Evolutionary conservation across 352 stramenopile genomes (phyloP), one percentile per base, ranked within the genome.

Genomic region (Globisporangium megalacanthum): DNA sequence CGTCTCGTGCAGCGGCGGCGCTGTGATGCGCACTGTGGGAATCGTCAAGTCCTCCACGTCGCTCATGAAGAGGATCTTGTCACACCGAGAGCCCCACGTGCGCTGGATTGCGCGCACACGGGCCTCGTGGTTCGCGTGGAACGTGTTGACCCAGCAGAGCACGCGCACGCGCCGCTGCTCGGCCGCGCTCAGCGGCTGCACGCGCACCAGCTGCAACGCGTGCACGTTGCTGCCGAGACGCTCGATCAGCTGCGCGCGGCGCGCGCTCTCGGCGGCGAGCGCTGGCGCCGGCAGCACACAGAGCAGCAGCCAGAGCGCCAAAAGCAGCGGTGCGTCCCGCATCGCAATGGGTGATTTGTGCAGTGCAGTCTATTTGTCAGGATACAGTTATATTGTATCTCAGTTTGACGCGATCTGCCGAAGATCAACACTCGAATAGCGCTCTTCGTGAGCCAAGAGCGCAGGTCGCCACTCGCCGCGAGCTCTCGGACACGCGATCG

Each of bases 41-140:
- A 92, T 66, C 29, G 20, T 37, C 20, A 64, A 39, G 54, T 95
- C 83, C 63, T 91, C 77, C 6, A 76, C 49, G 64, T 95, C 75
- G 57, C 85, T 95, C 79, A 95, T 92, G 61, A 95, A 93, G 1
- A 95, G 52, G n/a, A 95, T 61, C 70, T 93, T 93, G 66, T 93
- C 85, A 58, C 85, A 95, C 51, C 86, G 85, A 3, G 56, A 61
- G 20, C 83, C 85, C 85, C 85, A 95, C 58, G 83, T 93, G 37
- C 59, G 60, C 64, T 91, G 79, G 59, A 95, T 93, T 20, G 83
- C 61, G 20, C 29, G 66, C 46, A 92, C 49, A 13, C 82, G 78
- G 52, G 61, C 62, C 20, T 66, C 58, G 72, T 95, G 85, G 66
- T 90, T 93, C 44, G 64, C 68, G 65, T 93, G 76, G 58, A 83